Evolutionary conservation across 2,329 filamentous ascomycete species (phyloP).

Genomic region (Alternaria gaisen): DNA sequence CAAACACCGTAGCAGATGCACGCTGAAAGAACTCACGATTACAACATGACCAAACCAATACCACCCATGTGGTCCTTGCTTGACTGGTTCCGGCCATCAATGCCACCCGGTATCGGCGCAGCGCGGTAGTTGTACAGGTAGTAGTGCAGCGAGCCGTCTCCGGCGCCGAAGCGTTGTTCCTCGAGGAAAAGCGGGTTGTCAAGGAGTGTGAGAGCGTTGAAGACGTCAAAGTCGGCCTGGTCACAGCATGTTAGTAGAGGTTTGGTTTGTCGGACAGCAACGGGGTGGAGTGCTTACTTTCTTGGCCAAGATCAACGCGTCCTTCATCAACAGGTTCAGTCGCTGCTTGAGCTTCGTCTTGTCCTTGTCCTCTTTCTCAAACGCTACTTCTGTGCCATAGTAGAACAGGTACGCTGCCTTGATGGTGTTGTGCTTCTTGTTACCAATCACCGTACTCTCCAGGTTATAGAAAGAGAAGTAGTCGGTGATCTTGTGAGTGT

Average conservation of each 20-base stretch:
- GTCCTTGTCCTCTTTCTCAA: slow-evolving; percentile 61
- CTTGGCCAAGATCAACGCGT: slow-evolving; percentile 89
- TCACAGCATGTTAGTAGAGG: background rate
- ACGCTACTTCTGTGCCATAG: slow-evolving; percentile 85
- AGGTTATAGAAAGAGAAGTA: slow-evolving; percentile 98
- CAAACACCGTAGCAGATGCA: background rate
- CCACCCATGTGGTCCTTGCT: slow-evolving; percentile 83
- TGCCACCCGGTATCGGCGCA: slow-evolving; percentile 82
- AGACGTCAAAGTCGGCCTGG: slow-evolving; percentile 85
- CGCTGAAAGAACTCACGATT: slow-evolving; percentile 19
- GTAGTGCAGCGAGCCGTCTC: slow-evolving; percentile 94
- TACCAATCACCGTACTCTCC: slow-evolving; percentile 89
- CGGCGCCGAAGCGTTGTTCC: slow-evolving; percentile 91
- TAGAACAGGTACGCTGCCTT: slow-evolving; percentile 97
- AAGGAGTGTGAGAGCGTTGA: slow-evolving; percentile 92
- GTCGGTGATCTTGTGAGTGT: slow-evolving; percentile 85
- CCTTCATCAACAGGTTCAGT: slow-evolving; percentile 80
- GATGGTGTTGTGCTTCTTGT: slow-evolving; percentile 78
- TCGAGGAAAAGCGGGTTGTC: slow-evolving; percentile 95
- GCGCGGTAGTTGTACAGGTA: slow-evolving; percentile 98
- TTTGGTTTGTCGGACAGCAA: background rate
- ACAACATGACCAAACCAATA: slow-evolving; percentile 87
- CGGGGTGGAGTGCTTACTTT: slow-evolving; percentile 56
- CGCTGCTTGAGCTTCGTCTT: slow-evolving; percentile 75
- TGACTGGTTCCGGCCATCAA: slow-evolving; percentile 79